These are phyloP conservation scores for Picochlorum sp. DNA, from an alignment of 139 green algal genomes.

Conservation along the genomic window DNA sequence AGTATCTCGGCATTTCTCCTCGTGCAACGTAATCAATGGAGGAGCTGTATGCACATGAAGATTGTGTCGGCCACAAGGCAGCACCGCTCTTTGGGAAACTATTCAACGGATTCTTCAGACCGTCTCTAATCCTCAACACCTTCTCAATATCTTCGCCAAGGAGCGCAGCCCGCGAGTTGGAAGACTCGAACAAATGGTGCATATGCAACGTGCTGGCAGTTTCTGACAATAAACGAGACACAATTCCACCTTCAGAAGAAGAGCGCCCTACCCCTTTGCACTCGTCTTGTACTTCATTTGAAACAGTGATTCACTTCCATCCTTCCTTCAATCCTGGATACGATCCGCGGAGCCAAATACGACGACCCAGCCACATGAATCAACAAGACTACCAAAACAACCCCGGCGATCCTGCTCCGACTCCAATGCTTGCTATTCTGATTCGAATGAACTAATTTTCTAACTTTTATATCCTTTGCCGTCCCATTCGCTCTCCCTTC, in stretches of 20 bases:
- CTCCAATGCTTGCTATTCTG: no score
- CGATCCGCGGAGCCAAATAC: no score
- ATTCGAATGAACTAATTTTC: no score
- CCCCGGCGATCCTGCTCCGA: no score
- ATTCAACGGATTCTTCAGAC: constrained; percentile 9
- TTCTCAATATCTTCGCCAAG: neutral
- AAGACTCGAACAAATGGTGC: neutral
- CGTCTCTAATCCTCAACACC: neutral
- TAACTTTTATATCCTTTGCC: no score
- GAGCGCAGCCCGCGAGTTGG: neutral
- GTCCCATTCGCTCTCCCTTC: no score
- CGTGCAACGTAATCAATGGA: constrained; percentile 6
- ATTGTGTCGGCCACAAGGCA: neutral
- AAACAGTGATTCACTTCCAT: no score
- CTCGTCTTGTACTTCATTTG: no score
- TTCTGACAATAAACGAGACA: constrained; percentile 1
- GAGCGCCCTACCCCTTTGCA: neutral
- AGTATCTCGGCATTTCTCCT: neutral
- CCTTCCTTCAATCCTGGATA: no score
- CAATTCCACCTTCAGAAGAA: neutral
- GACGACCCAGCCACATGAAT: no score
- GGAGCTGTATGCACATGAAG: neutral
- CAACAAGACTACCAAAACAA: no score
- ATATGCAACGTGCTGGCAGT: neutral
- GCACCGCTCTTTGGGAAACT: neutral